phyloP scores from a whole-genome alignment of 495 filamentous ascomycete species.

The Hypoxylon fuscum region DNA sequence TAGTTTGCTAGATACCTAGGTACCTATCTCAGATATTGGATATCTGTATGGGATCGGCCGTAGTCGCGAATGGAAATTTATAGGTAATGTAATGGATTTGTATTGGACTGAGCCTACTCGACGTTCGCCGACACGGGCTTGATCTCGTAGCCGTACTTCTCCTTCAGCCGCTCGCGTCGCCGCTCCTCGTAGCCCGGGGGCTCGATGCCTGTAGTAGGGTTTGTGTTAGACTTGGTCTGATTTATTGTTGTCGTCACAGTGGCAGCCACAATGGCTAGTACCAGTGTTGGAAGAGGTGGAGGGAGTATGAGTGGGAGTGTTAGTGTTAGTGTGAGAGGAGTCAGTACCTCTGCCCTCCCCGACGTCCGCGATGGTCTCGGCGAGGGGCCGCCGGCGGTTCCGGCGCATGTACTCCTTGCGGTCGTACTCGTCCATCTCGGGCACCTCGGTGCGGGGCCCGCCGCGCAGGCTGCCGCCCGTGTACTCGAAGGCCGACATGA shows the following conservation, averaged over 20 bases:
- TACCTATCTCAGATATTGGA: no score
- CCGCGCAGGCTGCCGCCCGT: constrained; percentile 76
- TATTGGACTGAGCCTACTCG: constrained; percentile 4
- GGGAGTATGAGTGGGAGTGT: neutral
- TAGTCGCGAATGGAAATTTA: no score
- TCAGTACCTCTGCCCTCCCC: constrained; percentile 89
- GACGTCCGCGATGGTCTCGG: constrained; percentile 82
- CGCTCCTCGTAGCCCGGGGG: constrained; percentile 88
- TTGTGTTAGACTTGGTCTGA: constrained; percentile 8
- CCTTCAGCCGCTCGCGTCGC: constrained; percentile 81
- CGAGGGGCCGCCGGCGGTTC: constrained; percentile 76
- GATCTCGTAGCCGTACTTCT: constrained; percentile 91
- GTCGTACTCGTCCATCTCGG: constrained; percentile 78
- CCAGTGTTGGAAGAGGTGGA: neutral
- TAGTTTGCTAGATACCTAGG: no score
- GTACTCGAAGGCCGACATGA: constrained; percentile 77
- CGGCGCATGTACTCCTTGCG: constrained; percentile 79
- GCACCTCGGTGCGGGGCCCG: constrained; percentile 53
- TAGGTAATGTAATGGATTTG: no score
- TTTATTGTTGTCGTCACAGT: neutral
- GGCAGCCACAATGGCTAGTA: neutral
- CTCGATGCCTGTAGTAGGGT: constrained; percentile 71
- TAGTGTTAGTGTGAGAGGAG: constrained; percentile 6
- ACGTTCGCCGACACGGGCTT: constrained; percentile 54
- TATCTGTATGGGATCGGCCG: no score